phyloP scores from a whole-genome alignment of 1,284 basidiomycete species.

The Papiliotrema laurentii region DNA sequence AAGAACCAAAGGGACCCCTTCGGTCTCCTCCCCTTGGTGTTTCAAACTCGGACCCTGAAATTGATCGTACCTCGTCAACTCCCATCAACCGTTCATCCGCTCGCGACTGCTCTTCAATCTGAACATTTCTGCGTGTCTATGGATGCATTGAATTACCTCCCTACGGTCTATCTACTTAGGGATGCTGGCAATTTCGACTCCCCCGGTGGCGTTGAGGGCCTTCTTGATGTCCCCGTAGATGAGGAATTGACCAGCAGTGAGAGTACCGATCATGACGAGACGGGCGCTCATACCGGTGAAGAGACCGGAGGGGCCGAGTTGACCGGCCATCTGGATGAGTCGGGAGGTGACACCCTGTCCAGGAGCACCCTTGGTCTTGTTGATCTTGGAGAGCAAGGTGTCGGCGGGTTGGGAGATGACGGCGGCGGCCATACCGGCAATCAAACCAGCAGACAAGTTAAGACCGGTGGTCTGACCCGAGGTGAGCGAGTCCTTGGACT shows the following conservation, averaged over 20 bases:
- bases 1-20: no score
- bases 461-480: slow-evolving; percentile 44
- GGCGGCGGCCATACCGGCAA: slow-evolving; percentile 58
- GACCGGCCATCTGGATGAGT: slow-evolving; percentile 50
- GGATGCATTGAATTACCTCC: no score
- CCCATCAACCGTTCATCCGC: no score
- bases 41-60: no score
- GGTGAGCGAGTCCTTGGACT: slow-evolving; percentile 51
- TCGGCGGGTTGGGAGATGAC: slow-evolving; percentile 59
- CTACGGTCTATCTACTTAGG: neutral
- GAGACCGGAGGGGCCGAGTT: slow-evolving; percentile 53
- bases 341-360: slow-evolving; percentile 53
- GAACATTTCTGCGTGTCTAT: no score
- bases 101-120: no score
- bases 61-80: no score
- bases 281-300: slow-evolving; percentile 52
- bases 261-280: slow-evolving; percentile 54
- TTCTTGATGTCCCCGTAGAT: slow-evolving; percentile 54
- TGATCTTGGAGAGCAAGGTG: slow-evolving; percentile 56
- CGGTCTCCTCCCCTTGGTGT: no score
- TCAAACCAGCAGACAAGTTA: slow-evolving; percentile 51
- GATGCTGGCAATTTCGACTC: slow-evolving; percentile 40
- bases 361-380: slow-evolving; percentile 57
- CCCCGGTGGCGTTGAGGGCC: slow-evolving; percentile 51
- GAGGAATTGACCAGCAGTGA: slow-evolving; percentile 51